These are phyloP conservation scores for Cytospora piceae DNA, from an alignment of 2,329 filamentous ascomycete species.

Conservation along the genomic window DNA sequence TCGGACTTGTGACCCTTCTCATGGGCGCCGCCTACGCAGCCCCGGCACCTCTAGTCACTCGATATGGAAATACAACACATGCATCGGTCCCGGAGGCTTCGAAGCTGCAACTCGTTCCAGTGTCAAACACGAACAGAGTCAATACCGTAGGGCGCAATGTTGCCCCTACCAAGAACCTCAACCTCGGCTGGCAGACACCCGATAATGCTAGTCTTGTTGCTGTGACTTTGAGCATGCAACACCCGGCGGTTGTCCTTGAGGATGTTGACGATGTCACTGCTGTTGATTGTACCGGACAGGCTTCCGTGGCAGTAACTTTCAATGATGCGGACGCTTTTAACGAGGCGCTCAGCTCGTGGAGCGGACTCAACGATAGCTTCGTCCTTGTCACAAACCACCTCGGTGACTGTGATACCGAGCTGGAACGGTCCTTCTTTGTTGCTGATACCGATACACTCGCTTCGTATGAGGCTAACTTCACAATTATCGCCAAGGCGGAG, in stretches of 20 bases:
- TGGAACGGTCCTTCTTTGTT: constrained; percentile 35
- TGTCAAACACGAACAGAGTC: not conserved
- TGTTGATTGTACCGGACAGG: constrained; percentile 56
- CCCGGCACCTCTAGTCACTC: not conserved
- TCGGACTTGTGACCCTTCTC: constrained; percentile 11
- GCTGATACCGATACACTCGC: constrained; percentile 30
- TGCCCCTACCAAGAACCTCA: constrained; percentile 22
- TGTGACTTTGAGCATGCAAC: constrained; percentile 54
- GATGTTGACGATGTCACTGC: constrained; percentile 54
- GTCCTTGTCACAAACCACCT: constrained; percentile 35
- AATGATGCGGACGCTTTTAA: constrained; percentile 31
- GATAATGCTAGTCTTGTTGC: constrained; percentile 52
- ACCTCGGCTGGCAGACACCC: constrained; percentile 29
- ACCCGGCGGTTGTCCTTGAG: constrained; percentile 34
- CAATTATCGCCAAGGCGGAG: constrained; percentile 32
- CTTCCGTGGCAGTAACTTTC: constrained; percentile 44
- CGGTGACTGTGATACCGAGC: constrained; percentile 33
- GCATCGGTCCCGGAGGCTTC: not conserved
- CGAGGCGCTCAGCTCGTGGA: constrained; percentile 33
- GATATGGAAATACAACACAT: not conserved
- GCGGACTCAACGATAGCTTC: constrained; percentile 31
- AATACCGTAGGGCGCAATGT: constrained; percentile 21
- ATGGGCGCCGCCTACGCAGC: constrained; percentile 9
- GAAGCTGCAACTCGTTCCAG: constrained; percentile 23
- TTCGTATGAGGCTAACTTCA: constrained; percentile 27